Percentiles rank a stretch among this genome's conserved stretches.
phyloP scores from a whole-genome alignment of 2,329 filamentous ascomycete species.

The Aspergillus sp. region DNA sequence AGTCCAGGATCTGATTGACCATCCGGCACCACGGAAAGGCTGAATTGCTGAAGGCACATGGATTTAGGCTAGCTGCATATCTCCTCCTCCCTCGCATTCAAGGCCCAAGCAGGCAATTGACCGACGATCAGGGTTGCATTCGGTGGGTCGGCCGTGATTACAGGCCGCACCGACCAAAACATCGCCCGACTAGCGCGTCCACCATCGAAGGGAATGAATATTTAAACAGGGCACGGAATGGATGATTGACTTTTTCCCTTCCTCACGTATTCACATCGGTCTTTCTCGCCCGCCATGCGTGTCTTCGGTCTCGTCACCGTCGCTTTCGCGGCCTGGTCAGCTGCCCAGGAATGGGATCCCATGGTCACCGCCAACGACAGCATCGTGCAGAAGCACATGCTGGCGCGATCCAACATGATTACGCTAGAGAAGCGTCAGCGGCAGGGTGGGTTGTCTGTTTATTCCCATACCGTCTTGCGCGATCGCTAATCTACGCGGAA shows the following conservation, averaged over 20 bases:
- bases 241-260: not conserved
- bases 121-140: not conserved
- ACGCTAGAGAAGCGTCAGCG: constrained; percentile 75
- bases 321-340: not conserved
- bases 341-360: not conserved
- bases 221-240: not conserved
- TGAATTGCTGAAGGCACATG: not conserved
- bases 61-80: not conserved
- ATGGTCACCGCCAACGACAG: constrained; percentile 2
- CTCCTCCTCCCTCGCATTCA: not conserved
- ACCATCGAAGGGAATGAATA: not conserved
- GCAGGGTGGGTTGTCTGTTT: constrained; percentile 58
- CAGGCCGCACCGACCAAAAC: not conserved
- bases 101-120: not conserved
- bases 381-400: constrained; percentile 64
- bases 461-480: not conserved
- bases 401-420: constrained; percentile 71
- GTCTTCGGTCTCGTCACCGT: not conserved
- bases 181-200: not conserved
- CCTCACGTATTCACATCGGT: not conserved
- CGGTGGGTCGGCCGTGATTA: not conserved
- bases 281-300: not conserved
- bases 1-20: not conserved
- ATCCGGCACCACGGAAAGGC: not conserved
- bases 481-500: not conserved